Evolutionary conservation across 2,329 filamentous ascomycete species (phyloP).

Genomic region (Apiospora pterosperma): DNA sequence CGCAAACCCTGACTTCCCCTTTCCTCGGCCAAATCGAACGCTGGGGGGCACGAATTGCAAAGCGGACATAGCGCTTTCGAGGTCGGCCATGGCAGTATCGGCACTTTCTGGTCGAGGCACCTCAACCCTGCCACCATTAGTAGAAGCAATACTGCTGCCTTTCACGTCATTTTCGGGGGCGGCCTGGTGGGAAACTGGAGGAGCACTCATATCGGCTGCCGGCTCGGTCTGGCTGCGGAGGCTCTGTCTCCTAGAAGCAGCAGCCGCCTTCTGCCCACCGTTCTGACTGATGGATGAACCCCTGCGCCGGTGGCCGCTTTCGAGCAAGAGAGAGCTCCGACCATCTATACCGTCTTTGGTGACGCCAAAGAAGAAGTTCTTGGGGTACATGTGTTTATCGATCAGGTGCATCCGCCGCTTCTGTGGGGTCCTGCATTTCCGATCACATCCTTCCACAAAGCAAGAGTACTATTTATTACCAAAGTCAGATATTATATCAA

Average conservation of each 20-base stretch:
- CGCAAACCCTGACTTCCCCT: slow-evolving; percentile 49
- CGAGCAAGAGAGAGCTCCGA: slow-evolving; percentile 71
- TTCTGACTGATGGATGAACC: slow-evolving; percentile 41
- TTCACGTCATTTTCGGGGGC: background rate
- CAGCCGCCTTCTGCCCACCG: slow-evolving; percentile 16
- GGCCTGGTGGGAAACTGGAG: background rate
- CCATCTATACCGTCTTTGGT: slow-evolving; percentile 89
- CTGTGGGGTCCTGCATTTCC: slow-evolving; percentile 76
- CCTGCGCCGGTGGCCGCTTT: slow-evolving; percentile 46
- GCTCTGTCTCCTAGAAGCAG: slow-evolving; percentile 16
- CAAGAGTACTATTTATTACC: slow-evolving; percentile 66
- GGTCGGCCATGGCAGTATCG: slow-evolving; percentile 57
- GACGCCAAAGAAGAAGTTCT: slow-evolving; percentile 83
- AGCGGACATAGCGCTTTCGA: slow-evolving; percentile 67
- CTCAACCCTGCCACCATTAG: slow-evolving; percentile 8
- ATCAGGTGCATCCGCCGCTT: slow-evolving; percentile 87
- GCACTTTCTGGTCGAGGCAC: slow-evolving; percentile 18
- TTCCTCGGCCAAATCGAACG: slow-evolving; percentile 61
- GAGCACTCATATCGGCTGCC: slow-evolving; percentile 6
- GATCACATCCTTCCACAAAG: slow-evolving; percentile 85
- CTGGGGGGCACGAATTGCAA: slow-evolving; percentile 68
- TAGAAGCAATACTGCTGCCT: background rate
- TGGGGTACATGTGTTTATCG: slow-evolving; percentile 90
- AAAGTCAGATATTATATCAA: background rate
- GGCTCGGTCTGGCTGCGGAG: slow-evolving; percentile 17